Evolutionary conservation across 2,329 filamentous ascomycete genomes (phyloP), one percentile per base, ranked within the genome.

Genomic region (Aspergillus clavatus): DNA sequence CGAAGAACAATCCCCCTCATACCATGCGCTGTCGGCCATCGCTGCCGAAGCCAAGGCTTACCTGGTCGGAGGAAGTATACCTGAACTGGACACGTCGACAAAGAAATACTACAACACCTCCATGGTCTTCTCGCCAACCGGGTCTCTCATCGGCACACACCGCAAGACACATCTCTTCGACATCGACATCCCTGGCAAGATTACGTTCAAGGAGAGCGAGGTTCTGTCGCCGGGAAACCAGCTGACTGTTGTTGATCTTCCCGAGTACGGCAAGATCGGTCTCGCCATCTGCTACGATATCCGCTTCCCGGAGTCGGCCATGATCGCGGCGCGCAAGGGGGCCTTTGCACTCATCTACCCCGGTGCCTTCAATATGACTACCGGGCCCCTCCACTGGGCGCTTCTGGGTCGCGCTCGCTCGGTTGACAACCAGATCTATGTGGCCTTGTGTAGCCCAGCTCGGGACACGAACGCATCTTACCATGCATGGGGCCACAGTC

Each of bases 201-300:
- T 98, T 67, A 84, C 73, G 10, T 98, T 98, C 72, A 81, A 80
- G 52, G 93, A 98, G 71, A 89, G 84, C 42, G 90, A 96, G 51
- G 89, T 96, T 29, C 78, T 98, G 26, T 85, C 81, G 18, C 83
- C 91, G 0, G 93, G 93, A 0, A 85, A 91, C 71, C 84, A 87
- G 62, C 72, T 96, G 48, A 95, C 91, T 0, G 70, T 97, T 3
- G 76, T 97, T 21, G 86, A 95, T 54, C 74, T 96, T 23, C 88
- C 90, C 3, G 89, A 86, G 54, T 95, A 95, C 67, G 93, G 93
- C 48, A 85, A 81, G 65, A 80, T 98, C 51, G 89, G 81, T 4
- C 74, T 98, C 3, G 90, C 87, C 24, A 97, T 98, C 64, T 98
- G 93, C 78, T 98, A 98, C 72, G 93, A 98, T 70, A 82, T 98